A percentile compares a stretch with the other conserved stretches of the same genome.
These are phyloP conservation scores for Nakaseomyces nivariensis DNA, from an alignment of 1,139 yeast genomes.

Conservation along the genomic window DNA sequence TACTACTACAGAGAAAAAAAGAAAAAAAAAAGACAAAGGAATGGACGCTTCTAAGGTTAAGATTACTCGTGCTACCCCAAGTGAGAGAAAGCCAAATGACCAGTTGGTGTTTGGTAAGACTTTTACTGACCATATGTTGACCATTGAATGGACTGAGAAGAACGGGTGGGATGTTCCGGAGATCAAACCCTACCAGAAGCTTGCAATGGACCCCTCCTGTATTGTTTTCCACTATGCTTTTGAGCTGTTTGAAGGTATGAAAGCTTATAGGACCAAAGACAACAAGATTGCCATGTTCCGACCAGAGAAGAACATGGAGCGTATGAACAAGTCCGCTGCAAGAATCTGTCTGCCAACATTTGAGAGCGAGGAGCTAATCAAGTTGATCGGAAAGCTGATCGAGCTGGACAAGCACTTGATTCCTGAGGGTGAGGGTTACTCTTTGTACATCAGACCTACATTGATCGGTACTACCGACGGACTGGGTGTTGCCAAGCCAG, in stretches of 20 bases:
- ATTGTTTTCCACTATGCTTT: slow-evolving; percentile 91
- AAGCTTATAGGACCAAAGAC: slow-evolving; percentile 72
- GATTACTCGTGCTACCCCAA: slow-evolving; percentile 54
- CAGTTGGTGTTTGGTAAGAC: slow-evolving; percentile 75
- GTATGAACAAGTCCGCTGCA: slow-evolving; percentile 81
- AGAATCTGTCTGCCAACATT: slow-evolving; percentile 83
- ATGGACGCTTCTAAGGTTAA: slow-evolving; percentile 61
- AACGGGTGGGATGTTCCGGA: slow-evolving; percentile 82
- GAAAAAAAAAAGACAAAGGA: neutral
- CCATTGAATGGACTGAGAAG: slow-evolving; percentile 69
- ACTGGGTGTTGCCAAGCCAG: slow-evolving; percentile 76
- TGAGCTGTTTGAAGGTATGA: slow-evolving; percentile 92
- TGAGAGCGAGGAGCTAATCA: slow-evolving; percentile 65
- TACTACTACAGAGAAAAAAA: neutral
- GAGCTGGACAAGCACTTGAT: slow-evolving; percentile 65
- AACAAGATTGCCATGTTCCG: slow-evolving; percentile 76
- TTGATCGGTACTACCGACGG: slow-evolving; percentile 84
- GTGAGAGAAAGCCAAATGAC: slow-evolving; percentile 59
- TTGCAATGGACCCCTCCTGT: slow-evolving; percentile 74
- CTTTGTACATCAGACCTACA: slow-evolving; percentile 88
- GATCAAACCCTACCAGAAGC: slow-evolving; percentile 73
- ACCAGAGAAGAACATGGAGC: slow-evolving; percentile 80
- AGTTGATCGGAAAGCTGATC: slow-evolving; percentile 65
- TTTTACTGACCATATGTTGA: slow-evolving; percentile 85
- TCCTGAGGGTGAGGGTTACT: slow-evolving; percentile 78